A percentile compares a stretch with the other conserved stretches of the same genome.
Evolutionary conservation across 2,329 filamentous ascomycete genomes (phyloP).

Genomic region (Byssochlamys sp.): DNA sequence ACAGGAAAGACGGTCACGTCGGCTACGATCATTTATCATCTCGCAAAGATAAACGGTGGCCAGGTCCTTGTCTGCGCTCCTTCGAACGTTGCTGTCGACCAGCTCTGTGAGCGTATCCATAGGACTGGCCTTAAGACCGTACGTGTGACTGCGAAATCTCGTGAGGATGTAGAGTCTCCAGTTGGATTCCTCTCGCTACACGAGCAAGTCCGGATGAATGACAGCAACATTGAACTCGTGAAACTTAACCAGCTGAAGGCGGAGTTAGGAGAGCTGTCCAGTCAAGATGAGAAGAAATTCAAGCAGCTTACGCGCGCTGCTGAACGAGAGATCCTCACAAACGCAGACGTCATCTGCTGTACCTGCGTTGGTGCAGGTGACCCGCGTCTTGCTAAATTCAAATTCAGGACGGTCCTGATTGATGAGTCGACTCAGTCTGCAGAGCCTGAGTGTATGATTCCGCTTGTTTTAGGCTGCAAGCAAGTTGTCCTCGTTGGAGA

Average conservation of each 20-base stretch:
- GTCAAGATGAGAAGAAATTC: slow-evolving; percentile 96
- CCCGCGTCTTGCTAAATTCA: slow-evolving; percentile 88
- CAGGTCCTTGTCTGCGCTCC: slow-evolving; percentile 94
- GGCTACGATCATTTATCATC: slow-evolving; percentile 94
- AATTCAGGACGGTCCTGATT: slow-evolving; percentile 94
- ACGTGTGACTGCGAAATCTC: slow-evolving; percentile 94
- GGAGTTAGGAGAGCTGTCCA: slow-evolving; percentile 82
- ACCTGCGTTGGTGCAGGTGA: slow-evolving; percentile 96
- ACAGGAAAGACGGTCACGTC: slow-evolving; percentile 98
- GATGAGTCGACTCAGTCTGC: slow-evolving; percentile 97
- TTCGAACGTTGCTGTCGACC: slow-evolving; percentile 95
- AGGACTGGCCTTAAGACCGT: slow-evolving; percentile 91
- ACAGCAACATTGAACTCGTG: slow-evolving; percentile 84
- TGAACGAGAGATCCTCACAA: slow-evolving; percentile 86
- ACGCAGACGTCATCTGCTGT: slow-evolving; percentile 96
- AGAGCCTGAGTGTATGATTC: slow-evolving; percentile 98
- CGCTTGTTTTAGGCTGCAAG: slow-evolving; percentile 91
- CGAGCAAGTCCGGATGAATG: slow-evolving; percentile 94
- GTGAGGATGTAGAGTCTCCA: slow-evolving; percentile 96
- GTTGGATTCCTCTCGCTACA: slow-evolving; percentile 92
- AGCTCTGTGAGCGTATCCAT: slow-evolving; percentile 94
- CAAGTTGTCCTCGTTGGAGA: slow-evolving; percentile 98
- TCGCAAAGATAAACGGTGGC: slow-evolving; percentile 87
- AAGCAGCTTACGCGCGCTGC: slow-evolving; percentile 89
- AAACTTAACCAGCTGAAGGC: slow-evolving; percentile 89